Conservation (phyloP, 2,329 filamentous ascomycete genomes). For the Colletotrichum sp. region DNA sequence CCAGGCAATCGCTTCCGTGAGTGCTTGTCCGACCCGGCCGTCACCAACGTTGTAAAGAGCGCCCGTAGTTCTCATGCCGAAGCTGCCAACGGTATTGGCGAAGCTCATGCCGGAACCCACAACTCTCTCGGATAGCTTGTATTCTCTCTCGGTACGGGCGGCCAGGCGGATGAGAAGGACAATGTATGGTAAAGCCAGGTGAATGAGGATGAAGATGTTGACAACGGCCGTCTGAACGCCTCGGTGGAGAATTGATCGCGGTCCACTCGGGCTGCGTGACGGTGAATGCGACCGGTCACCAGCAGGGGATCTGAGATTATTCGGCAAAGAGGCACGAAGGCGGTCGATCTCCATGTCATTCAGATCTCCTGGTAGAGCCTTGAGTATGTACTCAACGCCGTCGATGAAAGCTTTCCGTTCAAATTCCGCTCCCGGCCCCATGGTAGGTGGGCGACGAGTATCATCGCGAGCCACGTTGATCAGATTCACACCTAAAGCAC, state of each 20-base stretch:
- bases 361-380: slow-evolving; percentile 64
- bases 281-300: slow-evolving; percentile 30
- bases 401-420: slow-evolving; percentile 69
- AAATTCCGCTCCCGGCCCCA: slow-evolving; percentile 25
- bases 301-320: slow-evolving; percentile 23
- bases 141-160: slow-evolving; percentile 69
- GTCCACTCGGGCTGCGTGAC: slow-evolving; percentile 10
- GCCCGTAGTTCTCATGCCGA: slow-evolving; percentile 55
- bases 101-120: slow-evolving; percentile 56
- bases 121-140: slow-evolving; percentile 67
- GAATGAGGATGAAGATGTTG: slow-evolving; percentile 62
- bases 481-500: slow-evolving; percentile 9
- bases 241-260: slow-evolving; percentile 60
- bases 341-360: slow-evolving; percentile 57
- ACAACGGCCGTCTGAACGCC: slow-evolving; percentile 61
- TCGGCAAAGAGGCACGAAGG: slow-evolving; percentile 57
- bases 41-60: slow-evolving; percentile 66
- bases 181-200: slow-evolving; percentile 67
- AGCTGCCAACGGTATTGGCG: slow-evolving; percentile 58
- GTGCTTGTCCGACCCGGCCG: slow-evolving; percentile 64
- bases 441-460: not conserved
- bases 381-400: slow-evolving; percentile 67
- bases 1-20: slow-evolving; percentile 64
- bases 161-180: slow-evolving; percentile 56
- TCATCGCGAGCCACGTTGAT: slow-evolving; percentile 18